A percentile compares a stretch with the other conserved stretches of the same genome.
These are phyloP conservation scores for Apiotrichum porosum DNA, from an alignment of 1,284 basidiomycete genomes.

Conservation along the genomic window DNA sequence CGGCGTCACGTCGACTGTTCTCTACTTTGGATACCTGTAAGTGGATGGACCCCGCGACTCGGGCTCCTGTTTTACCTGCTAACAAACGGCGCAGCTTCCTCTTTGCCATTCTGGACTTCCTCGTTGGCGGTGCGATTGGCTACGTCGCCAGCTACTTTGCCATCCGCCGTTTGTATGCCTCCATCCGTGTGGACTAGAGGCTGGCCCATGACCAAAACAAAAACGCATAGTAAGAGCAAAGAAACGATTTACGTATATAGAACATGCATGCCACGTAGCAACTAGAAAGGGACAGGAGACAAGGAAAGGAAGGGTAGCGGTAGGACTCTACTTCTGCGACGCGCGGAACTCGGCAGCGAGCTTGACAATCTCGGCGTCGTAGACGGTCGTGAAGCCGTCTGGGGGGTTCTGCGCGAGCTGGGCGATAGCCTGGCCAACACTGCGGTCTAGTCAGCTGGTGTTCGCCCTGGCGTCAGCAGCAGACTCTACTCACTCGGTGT, in stretches of 20 bases:
- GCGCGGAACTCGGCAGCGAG: constrained; percentile 25
- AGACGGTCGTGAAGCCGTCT: constrained; percentile 17
- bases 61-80: too few relatives aligned
- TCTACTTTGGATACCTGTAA: constrained; percentile 86
- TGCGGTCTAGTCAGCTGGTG: constrained; percentile 4
- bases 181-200: constrained; percentile 52
- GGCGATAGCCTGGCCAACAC: constrained; percentile 40
- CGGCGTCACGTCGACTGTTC: constrained; percentile 72
- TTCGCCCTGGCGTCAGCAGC: too few relatives aligned
- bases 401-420: constrained; percentile 34
- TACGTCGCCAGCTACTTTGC: constrained; percentile 85
- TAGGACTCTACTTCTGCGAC: constrained; percentile 4
- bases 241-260: background rate
- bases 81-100: constrained; percentile 59
- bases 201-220: background rate
- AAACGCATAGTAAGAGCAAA: too few relatives aligned
- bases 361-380: constrained; percentile 27
- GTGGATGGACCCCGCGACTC: too few relatives aligned
- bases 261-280: background rate
- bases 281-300: background rate
- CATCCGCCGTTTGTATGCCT: constrained; percentile 70
- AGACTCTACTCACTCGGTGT: constrained; percentile 28
- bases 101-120: constrained; percentile 76
- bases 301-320: too few relatives aligned
- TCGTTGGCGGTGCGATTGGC: constrained; percentile 80